Evolutionary conservation across 2,329 filamentous ascomycete species (phyloP).

Genomic region (Lasiodiplodia sp.): DNA sequence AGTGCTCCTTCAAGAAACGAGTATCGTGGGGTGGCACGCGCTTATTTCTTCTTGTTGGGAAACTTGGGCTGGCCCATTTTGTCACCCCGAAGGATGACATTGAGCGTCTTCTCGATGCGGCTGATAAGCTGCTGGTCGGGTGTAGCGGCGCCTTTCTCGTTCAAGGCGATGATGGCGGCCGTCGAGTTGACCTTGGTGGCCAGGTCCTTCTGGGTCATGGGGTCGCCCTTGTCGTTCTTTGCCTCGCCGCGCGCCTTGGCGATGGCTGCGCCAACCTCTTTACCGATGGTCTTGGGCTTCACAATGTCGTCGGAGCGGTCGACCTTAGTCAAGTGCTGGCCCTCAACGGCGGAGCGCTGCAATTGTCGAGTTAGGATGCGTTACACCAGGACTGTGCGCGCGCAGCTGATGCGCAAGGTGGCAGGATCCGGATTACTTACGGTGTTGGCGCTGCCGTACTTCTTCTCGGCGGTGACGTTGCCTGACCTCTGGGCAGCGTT

Average conservation of each 20-base stretch:
- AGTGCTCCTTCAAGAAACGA: not conserved
- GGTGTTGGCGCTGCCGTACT: conserved; percentile 77
- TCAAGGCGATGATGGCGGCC: conserved; percentile 78
- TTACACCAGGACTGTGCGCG: not conserved
- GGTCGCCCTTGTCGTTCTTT: conserved; percentile 74
- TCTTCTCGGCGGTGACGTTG: conserved; percentile 88
- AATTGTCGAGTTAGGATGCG: conserved; percentile 50
- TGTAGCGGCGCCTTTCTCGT: conserved; percentile 79
- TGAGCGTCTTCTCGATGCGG: conserved; percentile 83
- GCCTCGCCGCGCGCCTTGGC: conserved; percentile 78
- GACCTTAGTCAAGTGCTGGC: conserved; percentile 96
- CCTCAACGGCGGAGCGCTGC: conserved; percentile 67
- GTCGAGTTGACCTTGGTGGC: conserved; percentile 92
- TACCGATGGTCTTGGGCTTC: conserved; percentile 87
- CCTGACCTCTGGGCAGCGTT: conserved; percentile 90
- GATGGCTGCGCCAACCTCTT: conserved; percentile 83
- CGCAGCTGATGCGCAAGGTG: conserved; percentile 2
- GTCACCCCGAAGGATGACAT: conserved; percentile 83
- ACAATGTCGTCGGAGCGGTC: conserved; percentile 97
- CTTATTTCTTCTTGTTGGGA: conserved; percentile 69
- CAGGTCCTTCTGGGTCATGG: conserved; percentile 88
- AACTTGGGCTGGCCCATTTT: conserved; percentile 88
- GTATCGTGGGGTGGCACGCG: not conserved
- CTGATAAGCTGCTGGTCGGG: conserved; percentile 85
- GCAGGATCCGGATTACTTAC: conserved; percentile 62